Conservation (phyloP, 2,329 filamentous ascomycete species). For the Colletotrichum agaves region DNA sequence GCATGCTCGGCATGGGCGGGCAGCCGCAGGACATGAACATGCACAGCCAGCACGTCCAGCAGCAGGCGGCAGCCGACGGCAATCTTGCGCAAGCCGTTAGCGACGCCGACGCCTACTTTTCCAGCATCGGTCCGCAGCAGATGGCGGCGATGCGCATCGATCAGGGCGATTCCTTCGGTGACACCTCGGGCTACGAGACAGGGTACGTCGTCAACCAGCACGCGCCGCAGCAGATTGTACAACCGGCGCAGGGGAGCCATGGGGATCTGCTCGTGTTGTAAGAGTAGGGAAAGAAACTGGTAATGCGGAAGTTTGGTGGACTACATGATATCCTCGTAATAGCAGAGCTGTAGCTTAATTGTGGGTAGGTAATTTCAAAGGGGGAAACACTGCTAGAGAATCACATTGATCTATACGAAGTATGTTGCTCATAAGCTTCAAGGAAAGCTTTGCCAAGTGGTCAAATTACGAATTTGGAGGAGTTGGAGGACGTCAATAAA, state of each 20-base stretch:
- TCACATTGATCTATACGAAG: no score
- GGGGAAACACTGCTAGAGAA: no score
- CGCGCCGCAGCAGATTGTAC: constrained; percentile 79
- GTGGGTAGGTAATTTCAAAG: not conserved
- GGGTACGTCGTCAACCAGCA: constrained; percentile 85
- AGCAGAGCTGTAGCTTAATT: not conserved
- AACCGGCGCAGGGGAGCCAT: constrained; percentile 74
- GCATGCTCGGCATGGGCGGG: constrained; percentile 65
- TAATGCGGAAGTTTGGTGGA: constrained; percentile 23
- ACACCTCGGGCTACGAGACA: constrained; percentile 62
- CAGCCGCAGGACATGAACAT: constrained; percentile 63
- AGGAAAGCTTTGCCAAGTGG: no score
- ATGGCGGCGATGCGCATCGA: constrained; percentile 79
- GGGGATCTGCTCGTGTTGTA: constrained; percentile 78
- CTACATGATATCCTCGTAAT: constrained; percentile 30
- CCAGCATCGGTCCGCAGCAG: constrained; percentile 77
- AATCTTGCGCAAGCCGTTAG: constrained; percentile 78
- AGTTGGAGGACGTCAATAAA: no score
- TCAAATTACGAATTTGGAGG: no score
- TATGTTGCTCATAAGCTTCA: no score
- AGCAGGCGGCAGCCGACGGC: constrained; percentile 41
- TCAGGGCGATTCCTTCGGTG: constrained; percentile 72
- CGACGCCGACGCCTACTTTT: constrained; percentile 92
- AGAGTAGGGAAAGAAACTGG: constrained; percentile 2
- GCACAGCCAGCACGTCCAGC: constrained; percentile 46